Conservation (phyloP, 345 rosid genomes). For the Noccaea bulbosa region DNA sequence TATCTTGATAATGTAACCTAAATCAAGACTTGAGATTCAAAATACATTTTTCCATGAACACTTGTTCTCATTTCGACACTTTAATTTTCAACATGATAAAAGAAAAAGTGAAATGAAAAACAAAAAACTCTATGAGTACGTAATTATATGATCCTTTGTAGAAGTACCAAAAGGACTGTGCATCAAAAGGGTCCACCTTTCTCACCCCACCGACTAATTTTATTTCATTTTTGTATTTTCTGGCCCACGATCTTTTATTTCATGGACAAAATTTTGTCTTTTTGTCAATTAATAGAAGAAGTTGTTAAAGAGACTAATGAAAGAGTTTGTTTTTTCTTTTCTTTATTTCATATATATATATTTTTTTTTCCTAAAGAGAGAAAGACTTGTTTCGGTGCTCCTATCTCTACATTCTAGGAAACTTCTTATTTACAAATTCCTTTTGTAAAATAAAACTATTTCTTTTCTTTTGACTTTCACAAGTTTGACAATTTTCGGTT, state of each 20-base stretch:
- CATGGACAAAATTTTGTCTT: constrained; percentile 16
- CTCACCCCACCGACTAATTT: constrained; percentile 28
- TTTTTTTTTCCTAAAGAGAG: too few species aligned
- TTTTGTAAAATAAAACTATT: not conserved
- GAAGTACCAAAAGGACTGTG: constrained; percentile 25
- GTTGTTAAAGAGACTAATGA: constrained; percentile 31
- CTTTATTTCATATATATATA: not conserved
- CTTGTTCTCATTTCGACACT: not conserved
- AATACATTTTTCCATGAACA: not conserved
- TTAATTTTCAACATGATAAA: not conserved
- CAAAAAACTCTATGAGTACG: too few species aligned
- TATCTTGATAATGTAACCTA: too few species aligned
- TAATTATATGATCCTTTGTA: not conserved
- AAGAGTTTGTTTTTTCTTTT: constrained; percentile 31
- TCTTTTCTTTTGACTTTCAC: too few species aligned
- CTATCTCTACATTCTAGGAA: constrained; percentile 12
- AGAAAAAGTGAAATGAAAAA: not conserved
- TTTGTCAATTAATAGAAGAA: constrained; percentile 31
- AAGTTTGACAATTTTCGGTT: constrained; percentile 27
- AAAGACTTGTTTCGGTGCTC: constrained; percentile 20
- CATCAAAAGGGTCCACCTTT: not conserved
- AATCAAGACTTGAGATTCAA: too few species aligned
- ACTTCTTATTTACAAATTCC: constrained; percentile 13
- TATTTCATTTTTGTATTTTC: not conserved
- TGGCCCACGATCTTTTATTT: constrained; percentile 6